These are phyloP conservation scores for Suaeda aralocaspica DNA, from an alignment of 148 eudicot species.

Conservation along the genomic window DNA sequence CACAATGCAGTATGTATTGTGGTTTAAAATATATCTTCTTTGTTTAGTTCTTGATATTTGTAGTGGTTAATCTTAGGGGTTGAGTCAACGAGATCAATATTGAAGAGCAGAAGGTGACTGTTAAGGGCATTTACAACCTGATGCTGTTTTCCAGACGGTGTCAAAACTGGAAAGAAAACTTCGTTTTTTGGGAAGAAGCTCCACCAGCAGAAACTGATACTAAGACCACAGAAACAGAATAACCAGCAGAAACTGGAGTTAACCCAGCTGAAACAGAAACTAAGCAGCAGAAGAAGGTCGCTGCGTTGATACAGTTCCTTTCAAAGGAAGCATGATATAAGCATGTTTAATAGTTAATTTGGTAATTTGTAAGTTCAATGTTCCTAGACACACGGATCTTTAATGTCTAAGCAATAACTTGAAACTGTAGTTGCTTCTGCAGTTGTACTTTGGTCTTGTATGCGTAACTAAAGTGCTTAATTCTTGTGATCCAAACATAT, in stretches of 20 bases:
- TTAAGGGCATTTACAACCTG: constrained; percentile 77
- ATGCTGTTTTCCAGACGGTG: constrained; percentile 75
- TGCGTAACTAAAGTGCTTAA: too few species aligned
- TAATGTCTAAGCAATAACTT: constrained; percentile 8
- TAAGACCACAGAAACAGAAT: constrained; percentile 4
- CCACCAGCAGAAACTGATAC: constrained; percentile 30
- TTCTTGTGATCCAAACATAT: too few species aligned
- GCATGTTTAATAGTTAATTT: neutral
- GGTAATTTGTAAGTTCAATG: neutral
- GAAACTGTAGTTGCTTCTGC: constrained; percentile 3
- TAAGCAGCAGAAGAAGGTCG: constrained; percentile 11
- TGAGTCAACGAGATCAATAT: constrained; percentile 62
- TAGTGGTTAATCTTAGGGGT: constrained; percentile 43
- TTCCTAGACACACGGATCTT: neutral
- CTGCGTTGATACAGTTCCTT: too few species aligned
- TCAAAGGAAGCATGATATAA: constrained; percentile 1
- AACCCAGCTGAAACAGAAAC: constrained; percentile 7
- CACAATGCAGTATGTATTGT: too few species aligned
- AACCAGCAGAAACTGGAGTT: constrained; percentile 7
- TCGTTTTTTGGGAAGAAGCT: constrained; percentile 62
- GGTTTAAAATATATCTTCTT: neutral
- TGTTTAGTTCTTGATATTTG: neutral
- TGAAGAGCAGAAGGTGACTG: constrained; percentile 80
- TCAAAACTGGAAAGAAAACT: constrained; percentile 81
- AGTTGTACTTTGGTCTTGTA: neutral